Evolutionary conservation across 371 early-diverging fungal genomes (phyloP).

Genomic region (Apophysomyces sp.): DNA sequence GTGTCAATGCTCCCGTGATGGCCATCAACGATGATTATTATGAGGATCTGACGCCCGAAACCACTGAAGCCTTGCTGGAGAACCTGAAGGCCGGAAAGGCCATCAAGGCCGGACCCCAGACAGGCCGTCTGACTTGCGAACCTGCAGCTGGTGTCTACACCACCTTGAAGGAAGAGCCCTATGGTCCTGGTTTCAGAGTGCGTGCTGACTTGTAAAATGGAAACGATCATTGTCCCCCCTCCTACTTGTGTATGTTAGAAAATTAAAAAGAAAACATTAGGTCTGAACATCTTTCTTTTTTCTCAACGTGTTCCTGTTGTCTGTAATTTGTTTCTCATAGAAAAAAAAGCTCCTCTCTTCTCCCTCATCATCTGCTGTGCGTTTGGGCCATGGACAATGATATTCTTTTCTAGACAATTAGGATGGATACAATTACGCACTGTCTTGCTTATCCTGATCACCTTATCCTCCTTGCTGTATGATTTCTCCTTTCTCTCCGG

Average conservation of each 20-base stretch:
- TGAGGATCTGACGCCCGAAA: slow-evolving; percentile 95
- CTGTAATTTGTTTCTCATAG: no score
- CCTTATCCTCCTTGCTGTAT: no score
- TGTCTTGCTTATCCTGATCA: no score
- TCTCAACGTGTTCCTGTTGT: not conserved
- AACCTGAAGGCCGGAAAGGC: slow-evolving; percentile 76
- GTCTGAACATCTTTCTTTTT: not conserved
- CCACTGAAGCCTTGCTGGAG: slow-evolving; percentile 87
- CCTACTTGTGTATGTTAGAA: not conserved
- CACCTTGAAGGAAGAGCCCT: slow-evolving; percentile 80
- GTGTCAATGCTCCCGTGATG: slow-evolving; percentile 97
- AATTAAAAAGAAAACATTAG: slow-evolving; percentile 4
- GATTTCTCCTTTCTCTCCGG: no score
- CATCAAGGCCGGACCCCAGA: slow-evolving; percentile 84
- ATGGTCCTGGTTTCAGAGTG: slow-evolving; percentile 92
- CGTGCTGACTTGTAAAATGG: slow-evolving; percentile 75
- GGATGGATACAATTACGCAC: no score
- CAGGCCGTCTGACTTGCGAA: slow-evolving; percentile 88
- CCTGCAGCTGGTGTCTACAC: slow-evolving; percentile 78
- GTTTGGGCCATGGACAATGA: no score
- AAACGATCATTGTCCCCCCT: slow-evolving; percentile 4
- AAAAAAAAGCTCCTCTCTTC: no score
- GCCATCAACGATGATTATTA: slow-evolving; percentile 98
- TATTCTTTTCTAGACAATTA: no score
- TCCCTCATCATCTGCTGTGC: no score